Conservation (phyloP, 2,329 filamentous ascomycete species). For the Botryotinia narcissicola region DNA sequence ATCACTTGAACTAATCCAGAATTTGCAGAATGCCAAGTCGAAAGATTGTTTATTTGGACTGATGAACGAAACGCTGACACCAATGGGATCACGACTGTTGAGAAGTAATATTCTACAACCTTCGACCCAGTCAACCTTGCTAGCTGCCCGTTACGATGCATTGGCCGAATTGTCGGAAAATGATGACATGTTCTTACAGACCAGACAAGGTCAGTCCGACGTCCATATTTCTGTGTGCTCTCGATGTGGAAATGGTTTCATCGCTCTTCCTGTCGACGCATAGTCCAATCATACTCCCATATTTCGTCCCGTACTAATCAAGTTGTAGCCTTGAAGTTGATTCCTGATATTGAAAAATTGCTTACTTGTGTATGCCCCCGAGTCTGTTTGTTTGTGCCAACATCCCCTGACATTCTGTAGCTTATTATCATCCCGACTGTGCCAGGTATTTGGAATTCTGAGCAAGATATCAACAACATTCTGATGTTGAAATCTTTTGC, state of each 20-base stretch:
- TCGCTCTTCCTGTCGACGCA: not conserved
- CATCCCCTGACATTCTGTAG: constrained; percentile 42
- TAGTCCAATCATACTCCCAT: not conserved
- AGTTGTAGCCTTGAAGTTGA: constrained; percentile 63
- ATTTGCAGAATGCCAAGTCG: constrained; percentile 72
- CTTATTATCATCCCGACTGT: constrained; percentile 74
- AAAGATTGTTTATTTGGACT: constrained; percentile 81
- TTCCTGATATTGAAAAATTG: constrained; percentile 76
- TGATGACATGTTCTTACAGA: constrained; percentile 79
- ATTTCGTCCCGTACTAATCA: not conserved
- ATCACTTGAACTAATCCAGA: constrained; percentile 87
- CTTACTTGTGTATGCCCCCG: constrained; percentile 62
- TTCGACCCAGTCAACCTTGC: constrained; percentile 65
- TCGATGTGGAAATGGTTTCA: no score
- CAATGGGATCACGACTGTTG: constrained; percentile 83
- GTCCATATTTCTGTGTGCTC: not conserved
- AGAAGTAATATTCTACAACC: constrained; percentile 87
- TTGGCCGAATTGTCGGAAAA: constrained; percentile 77
- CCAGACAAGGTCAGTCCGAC: constrained; percentile 58
- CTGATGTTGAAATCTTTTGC: constrained; percentile 85
- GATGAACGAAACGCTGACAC: constrained; percentile 79
- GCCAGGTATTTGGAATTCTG: constrained; percentile 63
- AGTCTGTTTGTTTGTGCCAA: not conserved
- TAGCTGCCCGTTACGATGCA: constrained; percentile 74
- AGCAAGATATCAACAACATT: constrained; percentile 82